Base-by-base conservation (phyloP, 306 rosid genomes). In the Fragaria nilgerrensis region DNA sequence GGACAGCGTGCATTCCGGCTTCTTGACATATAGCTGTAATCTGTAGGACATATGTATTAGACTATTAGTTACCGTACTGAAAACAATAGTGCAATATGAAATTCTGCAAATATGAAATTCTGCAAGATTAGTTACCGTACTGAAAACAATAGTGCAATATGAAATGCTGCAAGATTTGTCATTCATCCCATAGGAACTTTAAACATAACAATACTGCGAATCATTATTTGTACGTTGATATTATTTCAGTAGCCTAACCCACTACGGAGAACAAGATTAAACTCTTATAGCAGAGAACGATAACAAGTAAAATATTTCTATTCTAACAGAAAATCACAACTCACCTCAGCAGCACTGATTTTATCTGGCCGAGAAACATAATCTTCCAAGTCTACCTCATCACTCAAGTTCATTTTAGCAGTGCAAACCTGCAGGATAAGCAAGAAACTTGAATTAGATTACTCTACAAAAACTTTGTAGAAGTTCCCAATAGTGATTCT, bases 311-410 rank as follows among this genome's bases (percentile, higher is more conserved):
- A 11, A 9, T 55, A 14, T 39, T 19, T 37, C 45, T 7, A 48
- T 17, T 14, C 5, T 5, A 39, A 7, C 13, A 48, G 62, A 74
- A 47, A 58, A 69, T 67, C 77, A 79, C 13, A 48, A 64, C 97
- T 78, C 83, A 96, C 99, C 99, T 96, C 99, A 67, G 99, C 99
- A 69, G 99, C 99, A 80, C 99, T 96, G 72, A 96, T 96, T 89
- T 92, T 96, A 82, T 96, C 99, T 44, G 99, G 99, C 70, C 99
- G 96, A 67, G 99, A 96, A 82, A 96, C 99, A 82, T 96, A 96
- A 81, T 96, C 99, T 82, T 96, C 99, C 77, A 96, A 82, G 77
- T 96, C 99, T 22, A 96, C 99, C 83, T 96, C 99, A 61, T 96
- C 99, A 81, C 99, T 20, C 80, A 96, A 87, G 84, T 96, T 96